Evolutionary conservation across 1,139 yeast genomes (phyloP), one percentile per base, ranked within the genome.

Genomic region (Yamadazyma taylorii): DNA sequence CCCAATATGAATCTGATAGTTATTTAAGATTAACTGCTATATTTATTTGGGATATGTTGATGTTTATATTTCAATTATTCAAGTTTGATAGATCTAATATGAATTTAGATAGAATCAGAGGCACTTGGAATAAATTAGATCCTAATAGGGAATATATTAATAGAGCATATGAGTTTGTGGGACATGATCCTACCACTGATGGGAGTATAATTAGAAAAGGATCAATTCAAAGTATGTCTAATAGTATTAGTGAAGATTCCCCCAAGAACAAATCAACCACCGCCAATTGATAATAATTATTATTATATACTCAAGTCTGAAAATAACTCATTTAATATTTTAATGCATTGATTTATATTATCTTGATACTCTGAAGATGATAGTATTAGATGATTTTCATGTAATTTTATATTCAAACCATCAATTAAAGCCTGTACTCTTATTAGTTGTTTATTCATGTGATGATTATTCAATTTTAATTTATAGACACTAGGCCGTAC

Each of bases 21-120:
- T 41, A 50, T 4, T 23, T 61, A 4, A 55, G 62, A 42, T 38
- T 53, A 12, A 40, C 63, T 9, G 54, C 61, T 3, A 52, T 59
- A 4, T 63, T 59, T 37, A 27, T 63, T 11, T 67, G 61, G 48
- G 69, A 66, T 34, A 53, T 63, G 51, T 39, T 66, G 17, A 48
- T 52, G 32, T 52, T 54, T 22, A 44, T 69, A 13, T 61, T 64
- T 40, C 65, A 56, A 32, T 45, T 64, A 26, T 60, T 61, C 52
- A 60, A 55, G 35, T 68, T 63, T 45, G 73, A 63, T 45, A 55
- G 69, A 34, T 57, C 69, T 21, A 61, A 66, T 31, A 62, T 74
- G 73, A 68, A 75, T 47, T 52, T 68, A 41, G 73, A 72, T 40
- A 53, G 79, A 39, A 68, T 74, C 34, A 54, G 75, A 42, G 52